Percentiles rank a stretch among this genome's conserved stretches.
phyloP scores from a whole-genome alignment of 306 rosid species.

The Sesbania bispinosa region DNA sequence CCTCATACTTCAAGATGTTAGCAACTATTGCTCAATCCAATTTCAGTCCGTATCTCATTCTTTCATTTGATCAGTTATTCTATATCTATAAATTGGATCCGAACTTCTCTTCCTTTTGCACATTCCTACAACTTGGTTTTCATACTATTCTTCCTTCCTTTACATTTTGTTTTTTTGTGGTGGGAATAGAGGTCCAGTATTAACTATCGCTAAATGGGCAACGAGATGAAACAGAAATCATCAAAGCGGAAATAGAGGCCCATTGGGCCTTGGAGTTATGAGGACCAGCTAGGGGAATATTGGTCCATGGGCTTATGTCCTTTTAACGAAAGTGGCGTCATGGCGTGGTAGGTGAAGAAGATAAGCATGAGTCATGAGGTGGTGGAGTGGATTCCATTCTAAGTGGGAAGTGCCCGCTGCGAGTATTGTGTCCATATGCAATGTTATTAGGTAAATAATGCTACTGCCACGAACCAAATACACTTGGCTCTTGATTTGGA shows the following conservation, averaged over 20 bases:
- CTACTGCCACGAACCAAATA: not conserved
- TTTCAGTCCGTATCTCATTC: not conserved
- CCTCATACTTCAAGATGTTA: not conserved
- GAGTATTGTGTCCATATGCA: no score
- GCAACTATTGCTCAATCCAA: not conserved
- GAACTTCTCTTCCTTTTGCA: no score
- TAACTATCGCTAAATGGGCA: no score
- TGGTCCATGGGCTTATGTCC: not conserved
- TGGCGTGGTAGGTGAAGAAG: slow-evolving; percentile 20
- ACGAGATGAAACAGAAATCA: not conserved
- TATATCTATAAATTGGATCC: not conserved
- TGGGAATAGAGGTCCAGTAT: no score
- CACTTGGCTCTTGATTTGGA: not conserved
- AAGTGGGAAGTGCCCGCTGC: not conserved
- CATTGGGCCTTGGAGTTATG: not conserved
- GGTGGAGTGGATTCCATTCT: not conserved
- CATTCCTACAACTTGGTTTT: not conserved
- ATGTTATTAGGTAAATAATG: no score
- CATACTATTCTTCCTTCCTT: not conserved
- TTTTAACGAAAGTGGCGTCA: not conserved
- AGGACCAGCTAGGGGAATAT: no score
- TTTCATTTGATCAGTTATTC: not conserved
- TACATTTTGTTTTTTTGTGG: no score
- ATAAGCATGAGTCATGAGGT: no score
- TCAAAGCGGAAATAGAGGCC: not conserved